Evolutionary conservation across 2,329 filamentous ascomycete genomes (phyloP), one percentile per base, ranked within the genome.

Genomic region (Purpureocillium takamizusanense): DNA sequence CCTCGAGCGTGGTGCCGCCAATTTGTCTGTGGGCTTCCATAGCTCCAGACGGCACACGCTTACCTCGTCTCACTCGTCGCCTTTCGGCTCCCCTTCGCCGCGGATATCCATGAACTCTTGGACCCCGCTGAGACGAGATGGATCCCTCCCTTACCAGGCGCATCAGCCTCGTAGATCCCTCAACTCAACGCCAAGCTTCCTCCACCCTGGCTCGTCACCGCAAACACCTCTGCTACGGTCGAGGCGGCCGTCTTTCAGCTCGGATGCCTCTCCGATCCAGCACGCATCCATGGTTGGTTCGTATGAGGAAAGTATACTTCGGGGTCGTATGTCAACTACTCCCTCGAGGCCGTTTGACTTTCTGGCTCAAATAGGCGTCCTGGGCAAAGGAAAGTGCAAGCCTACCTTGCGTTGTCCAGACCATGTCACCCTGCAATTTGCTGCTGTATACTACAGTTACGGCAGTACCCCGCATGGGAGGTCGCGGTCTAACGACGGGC

Each of bases 231-330:
- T 71, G 33, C 52, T 73, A 8, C 69, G 72, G 4, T 67, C 77
- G 3, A 72, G 87, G 32, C 67, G 76, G 8, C 80, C 82, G 0
- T 95, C 89, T 0, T 67, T 86, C 33, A 73, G 76, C 13, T 79
- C 82, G 1, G 89, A 95, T 33, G 65, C 70, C 3, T 87, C 86
- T 3, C 82, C 86, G 4, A 66, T 92, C 21, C 85, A 90, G 40
- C 87, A 94, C 60, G 89, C 90, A 8, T 89, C 89, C 4, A 94
- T 98, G 84, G 90, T 97, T 2, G 92, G 92, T 2, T 95, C 90
- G 2, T 98, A 95, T 50, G 92, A 98, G 61, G 92, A 98, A 62
- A 95, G 88, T 21, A 95, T 98, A 43, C 67, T 98, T 2, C 80
- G 87, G 34, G 92, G 92, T 30, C 79, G 92, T 45, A 98, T 98